Evolutionary conservation across 768 basidiomycete species (phyloP), one percentile per base, ranked within the genome.

Genomic region (Boletus sp.): DNA sequence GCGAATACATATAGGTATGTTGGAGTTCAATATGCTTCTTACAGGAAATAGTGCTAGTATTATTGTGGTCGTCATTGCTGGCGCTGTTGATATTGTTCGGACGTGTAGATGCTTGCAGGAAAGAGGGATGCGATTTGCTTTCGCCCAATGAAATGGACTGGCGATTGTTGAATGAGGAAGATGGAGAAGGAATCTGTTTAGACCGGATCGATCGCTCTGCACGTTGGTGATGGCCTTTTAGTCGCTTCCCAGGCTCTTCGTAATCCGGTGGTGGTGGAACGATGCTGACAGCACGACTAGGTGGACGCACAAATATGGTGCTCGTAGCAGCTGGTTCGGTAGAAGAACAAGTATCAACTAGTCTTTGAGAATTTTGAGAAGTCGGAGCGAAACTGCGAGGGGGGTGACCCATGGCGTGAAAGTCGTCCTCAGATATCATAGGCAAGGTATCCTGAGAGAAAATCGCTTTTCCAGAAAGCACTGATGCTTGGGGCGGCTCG

Each of bases 391-490:
- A 55, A 48, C 48, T 48, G 35, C 36, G 52, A 10, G 54, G 37
- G 1, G 47, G 41, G 47, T 63, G 60, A 7, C 59, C 48, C 58
- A 66, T 62, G 12, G 70, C 61, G 50, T 74, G 73, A 55, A 77
- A 73, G 18, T 74, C 73, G 36, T 74, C 69, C 54, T 76, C 76
- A 2, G 73, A 74, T 47, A 76, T 71, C 41, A 64, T 49, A 54
- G 66, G 47, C 54, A 69, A 37, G 40, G 47, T 37, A 14, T 73
- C 70, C 9, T 59, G 62, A n/a, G 59, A 51, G n/a, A 62, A 42
- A 20, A 49, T 56, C 14, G 53, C 35, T 14, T 47, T 58, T 42
- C 59, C 52, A 6, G 42, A 5, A 44, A 63, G 20, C 20, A 28
- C 50, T 24, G 59, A 35, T 41, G 29, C 41, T 17, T 45, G 55